Percentiles rank a stretch among this genome's conserved stretches.
phyloP scores from a whole-genome alignment of 2,329 filamentous ascomycete species.

The Thielaviopsis populi region DNA sequence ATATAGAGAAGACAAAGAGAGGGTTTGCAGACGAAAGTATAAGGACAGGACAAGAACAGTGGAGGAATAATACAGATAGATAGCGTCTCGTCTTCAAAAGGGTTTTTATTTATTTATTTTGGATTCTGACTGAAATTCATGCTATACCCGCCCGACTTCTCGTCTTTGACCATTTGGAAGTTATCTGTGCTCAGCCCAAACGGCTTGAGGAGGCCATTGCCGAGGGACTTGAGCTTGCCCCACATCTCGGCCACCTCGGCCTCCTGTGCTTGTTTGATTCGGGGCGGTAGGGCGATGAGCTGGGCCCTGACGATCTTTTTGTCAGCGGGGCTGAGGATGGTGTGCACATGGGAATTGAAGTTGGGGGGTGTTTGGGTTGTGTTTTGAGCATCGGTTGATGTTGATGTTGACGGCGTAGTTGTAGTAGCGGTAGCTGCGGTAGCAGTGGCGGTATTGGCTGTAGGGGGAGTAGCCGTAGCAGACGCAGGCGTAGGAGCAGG shows the following conservation, averaged over 20 bases:
- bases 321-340: constrained; percentile 49
- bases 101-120: constrained; percentile 9
- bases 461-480: background rate
- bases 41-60: background rate
- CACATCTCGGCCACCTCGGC: constrained; percentile 92
- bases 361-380: background rate
- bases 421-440: background rate
- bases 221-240: constrained; percentile 84
- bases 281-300: constrained; percentile 48
- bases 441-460: background rate
- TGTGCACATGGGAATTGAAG: background rate
- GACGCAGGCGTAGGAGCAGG: constrained; percentile 27
- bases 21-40: background rate
- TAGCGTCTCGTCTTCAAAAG: background rate
- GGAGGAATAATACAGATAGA: background rate
- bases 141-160: constrained; percentile 79
- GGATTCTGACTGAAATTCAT: constrained; percentile 56
- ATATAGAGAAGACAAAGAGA: too few species aligned
- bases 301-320: constrained; percentile 51
- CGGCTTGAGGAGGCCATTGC: constrained; percentile 80
- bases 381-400: background rate
- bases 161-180: constrained; percentile 87
- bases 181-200: constrained; percentile 91
- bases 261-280: constrained; percentile 65
- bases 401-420: background rate